These are phyloP conservation scores for Xylaria polymorpha DNA, from an alignment of 2,329 filamentous ascomycete genomes.

Conservation along the genomic window DNA sequence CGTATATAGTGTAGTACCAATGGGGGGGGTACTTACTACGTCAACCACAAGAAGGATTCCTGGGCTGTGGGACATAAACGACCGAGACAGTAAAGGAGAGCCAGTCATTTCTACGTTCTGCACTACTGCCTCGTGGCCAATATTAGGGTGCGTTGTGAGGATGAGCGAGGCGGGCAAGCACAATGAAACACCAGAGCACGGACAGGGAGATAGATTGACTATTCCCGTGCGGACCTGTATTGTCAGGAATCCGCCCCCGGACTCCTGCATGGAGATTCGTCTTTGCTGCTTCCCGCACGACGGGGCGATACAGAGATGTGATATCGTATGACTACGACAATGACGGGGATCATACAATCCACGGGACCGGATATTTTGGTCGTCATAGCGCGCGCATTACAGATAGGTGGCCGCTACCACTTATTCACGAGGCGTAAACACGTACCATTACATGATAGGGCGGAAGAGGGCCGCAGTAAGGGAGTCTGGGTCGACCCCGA, in stretches of 20 bases:
- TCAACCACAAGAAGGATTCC: background rate
- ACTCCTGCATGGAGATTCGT: conserved; percentile 11
- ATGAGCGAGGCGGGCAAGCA: background rate
- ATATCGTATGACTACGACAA: background rate
- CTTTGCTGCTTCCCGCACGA: background rate
- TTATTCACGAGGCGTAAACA: conserved; percentile 11
- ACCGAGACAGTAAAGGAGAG: background rate
- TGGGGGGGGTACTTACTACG: background rate
- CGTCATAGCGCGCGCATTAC: conserved; percentile 8
- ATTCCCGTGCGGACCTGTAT: conserved; percentile 6
- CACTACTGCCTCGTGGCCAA: conserved; percentile 8
- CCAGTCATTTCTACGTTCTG: conserved; percentile 2
- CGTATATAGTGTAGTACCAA: conserved; percentile 12
- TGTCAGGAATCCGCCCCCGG: background rate
- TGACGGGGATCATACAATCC: conserved; percentile 10
- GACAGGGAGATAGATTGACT: conserved; percentile 3
- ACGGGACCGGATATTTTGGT: background rate
- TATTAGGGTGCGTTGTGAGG: background rate
- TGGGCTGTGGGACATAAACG: background rate
- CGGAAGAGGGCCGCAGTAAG: background rate
- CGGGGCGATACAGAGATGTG: conserved; percentile 7
- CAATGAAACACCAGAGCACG: conserved; percentile 10
- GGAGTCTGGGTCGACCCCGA: too few relatives aligned
- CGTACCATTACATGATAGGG: conserved; percentile 8
- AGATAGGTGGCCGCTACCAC: background rate